These are phyloP conservation scores for Hypocrella siamensis DNA, from an alignment of 2,329 filamentous ascomycete species.

Conservation along the genomic window DNA sequence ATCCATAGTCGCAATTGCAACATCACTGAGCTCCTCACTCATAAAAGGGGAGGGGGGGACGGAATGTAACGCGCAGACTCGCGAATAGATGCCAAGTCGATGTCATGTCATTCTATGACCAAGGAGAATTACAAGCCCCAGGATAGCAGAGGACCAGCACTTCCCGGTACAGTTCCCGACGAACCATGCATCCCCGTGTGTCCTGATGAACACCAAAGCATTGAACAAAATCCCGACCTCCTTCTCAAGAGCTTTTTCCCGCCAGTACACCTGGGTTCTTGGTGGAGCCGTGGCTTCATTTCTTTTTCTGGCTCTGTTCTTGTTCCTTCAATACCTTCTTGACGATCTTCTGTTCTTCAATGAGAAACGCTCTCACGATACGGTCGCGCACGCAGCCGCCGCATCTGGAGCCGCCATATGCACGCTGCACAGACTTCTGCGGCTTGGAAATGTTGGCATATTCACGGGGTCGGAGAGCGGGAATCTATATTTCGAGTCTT, in stretches of 20 bases:
- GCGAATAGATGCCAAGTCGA: no score
- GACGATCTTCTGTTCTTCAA: constrained; percentile 99
- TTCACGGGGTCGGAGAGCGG: constrained; percentile 94
- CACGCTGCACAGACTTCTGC: constrained; percentile 98
- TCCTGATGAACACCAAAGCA: constrained; percentile 38
- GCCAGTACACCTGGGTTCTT: background rate
- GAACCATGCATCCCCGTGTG: constrained; percentile 34
- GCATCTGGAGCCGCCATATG: constrained; percentile 97
- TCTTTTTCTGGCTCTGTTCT: constrained; percentile 56
- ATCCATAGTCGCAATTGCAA: no score
- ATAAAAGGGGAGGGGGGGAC: no score
- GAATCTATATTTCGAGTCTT: constrained; percentile 45
- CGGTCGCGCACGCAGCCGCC: constrained; percentile 97
- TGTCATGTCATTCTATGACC: constrained; percentile 31
- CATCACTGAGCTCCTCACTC: no score
- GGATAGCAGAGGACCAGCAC: constrained; percentile 30
- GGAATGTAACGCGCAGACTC: no score
- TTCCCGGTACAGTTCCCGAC: constrained; percentile 16
- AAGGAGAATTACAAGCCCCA: constrained; percentile 25
- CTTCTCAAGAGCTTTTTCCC: background rate
- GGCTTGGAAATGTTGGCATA: constrained; percentile 95
- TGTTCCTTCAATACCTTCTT: constrained; percentile 99
- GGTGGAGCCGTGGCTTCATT: constrained; percentile 32
- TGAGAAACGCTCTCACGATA: constrained; percentile 94
- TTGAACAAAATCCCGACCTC: constrained; percentile 30